Evolutionary conservation across 768 basidiomycete species (phyloP), one percentile per base, ranked within the genome.

Genomic region (Glaciozyma martinii): DNA sequence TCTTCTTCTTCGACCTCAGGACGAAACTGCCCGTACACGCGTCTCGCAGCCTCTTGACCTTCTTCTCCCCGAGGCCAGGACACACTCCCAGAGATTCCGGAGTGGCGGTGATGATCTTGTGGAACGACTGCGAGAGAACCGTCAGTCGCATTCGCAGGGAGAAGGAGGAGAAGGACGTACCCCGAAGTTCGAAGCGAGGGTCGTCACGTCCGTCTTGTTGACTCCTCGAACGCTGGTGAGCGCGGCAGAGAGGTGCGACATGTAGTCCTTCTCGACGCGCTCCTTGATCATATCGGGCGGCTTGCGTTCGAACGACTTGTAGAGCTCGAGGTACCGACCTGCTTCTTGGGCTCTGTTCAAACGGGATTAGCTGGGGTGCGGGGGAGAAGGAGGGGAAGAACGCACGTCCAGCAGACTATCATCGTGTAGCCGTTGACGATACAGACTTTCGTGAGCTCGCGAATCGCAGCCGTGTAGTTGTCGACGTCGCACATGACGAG

Each of bases 171-270:
- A 23, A 8, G 1, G 23, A 80, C 86, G 63, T 78, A 97, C 94
- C 43, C 92, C 93, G 71, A 93, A 86, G n/a, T 90, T 87, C 3
- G 86, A 86, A 27, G 89, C 83, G 49, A 99, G 79, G 5, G 94
- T 98, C 77, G 90, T 85, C 2, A 93, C 90, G 72, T 99, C 95
- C 5, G 94, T 98, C 80, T 94, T 95, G 78, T 98, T 98, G 67
- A 99, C 90, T 71, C 89, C 90, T 74, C 83, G 87, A 72, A 98
- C 89, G 68, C 84, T 85, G 2, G 94, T 98, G 32, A 99, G 80
- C 1, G 89, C 82, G 25, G 84, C 83, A 62, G 88, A 87, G 19
- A 98, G 76, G 72, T 91, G 82, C 12, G 90, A 84, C 67, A 81
- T 78, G 73, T 95, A 90, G 72, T 90, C 87, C 70, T 92, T 90